Percentiles rank a stretch among this genome's conserved stretches.
Evolutionary conservation across 225 moss, liverwort and hornwort species (phyloP).

Genomic region (Lunularia cruciata): DNA sequence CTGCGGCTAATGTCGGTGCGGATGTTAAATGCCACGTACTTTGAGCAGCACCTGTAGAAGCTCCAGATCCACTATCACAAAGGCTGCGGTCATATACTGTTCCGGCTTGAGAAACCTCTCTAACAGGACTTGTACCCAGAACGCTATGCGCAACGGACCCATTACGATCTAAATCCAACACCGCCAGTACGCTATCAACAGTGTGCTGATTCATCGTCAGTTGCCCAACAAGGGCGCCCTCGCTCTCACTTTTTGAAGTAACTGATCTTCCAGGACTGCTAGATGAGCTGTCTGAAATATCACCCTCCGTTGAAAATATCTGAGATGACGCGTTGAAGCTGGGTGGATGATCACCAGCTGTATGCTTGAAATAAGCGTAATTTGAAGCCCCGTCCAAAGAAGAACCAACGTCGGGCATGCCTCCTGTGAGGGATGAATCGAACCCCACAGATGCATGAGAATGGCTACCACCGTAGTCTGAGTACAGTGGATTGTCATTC

Average conservation of each 20-base stretch:
- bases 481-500: slow-evolving; percentile 33
- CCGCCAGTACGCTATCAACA: slow-evolving; percentile 55
- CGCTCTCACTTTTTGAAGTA: slow-evolving; percentile 24
- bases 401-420: slow-evolving; percentile 17
- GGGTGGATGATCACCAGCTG: slow-evolving; percentile 35
- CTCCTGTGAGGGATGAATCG: slow-evolving; percentile 12
- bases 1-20: slow-evolving; percentile 26
- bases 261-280: slow-evolving; percentile 31
- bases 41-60: slow-evolving; percentile 1
- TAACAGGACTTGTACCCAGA: slow-evolving; percentile 26
- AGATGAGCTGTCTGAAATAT: slow-evolving; percentile 33
- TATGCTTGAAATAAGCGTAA: slow-evolving; percentile 30
- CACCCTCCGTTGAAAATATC: slow-evolving; percentile 34
- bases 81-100: neutral
- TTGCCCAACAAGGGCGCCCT: slow-evolving; percentile 27
- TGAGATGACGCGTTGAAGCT: slow-evolving; percentile 38
- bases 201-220: slow-evolving; percentile 50
- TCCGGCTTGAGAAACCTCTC: slow-evolving; percentile 7
- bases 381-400: slow-evolving; percentile 11
- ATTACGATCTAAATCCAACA: slow-evolving; percentile 48
- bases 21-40: slow-evolving; percentile 22
- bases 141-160: slow-evolving; percentile 34
- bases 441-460: neutral
- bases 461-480: neutral
- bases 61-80: neutral